Base-by-base conservation (phyloP, 768 basidiomycete genomes). In the Mycena crocata region DNA sequence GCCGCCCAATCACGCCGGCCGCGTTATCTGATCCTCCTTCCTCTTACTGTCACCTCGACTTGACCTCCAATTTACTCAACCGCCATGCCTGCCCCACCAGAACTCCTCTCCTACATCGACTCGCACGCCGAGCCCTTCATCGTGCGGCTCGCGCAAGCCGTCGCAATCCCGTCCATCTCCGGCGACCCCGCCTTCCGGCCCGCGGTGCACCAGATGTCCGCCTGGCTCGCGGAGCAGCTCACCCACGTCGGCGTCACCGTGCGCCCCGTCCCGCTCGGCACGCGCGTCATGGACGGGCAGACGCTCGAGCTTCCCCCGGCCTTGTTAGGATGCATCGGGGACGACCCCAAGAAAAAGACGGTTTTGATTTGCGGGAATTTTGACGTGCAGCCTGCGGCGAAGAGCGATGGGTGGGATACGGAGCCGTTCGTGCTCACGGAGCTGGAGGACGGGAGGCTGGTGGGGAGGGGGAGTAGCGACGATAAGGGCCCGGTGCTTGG, bases 291-390 rank as follows among this genome's bases (percentile, higher is more conserved):
- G 78, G 84, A 85, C 60, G 95, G 91, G 7, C 82, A 94, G 75
- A 86, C 85, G 49, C 77, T 97, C 17, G 79, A 85, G 51, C 84
- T 98, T 5, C 96, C 96, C 0, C 94, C 94, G 4, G 93, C 89
- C 6, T 88, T 98, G 75, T 84, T 98, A 40, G 96, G 93, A 0
- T 83, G 83, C 69, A 83, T 95, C 68, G 97, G 97, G 3, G 84
- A 89, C 35, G 94, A 98, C 78, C 89, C 89, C 17, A 87, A 82
- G 74, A 98, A 98, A 89, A 96, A 93, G 87, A 99, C 96, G 0
- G 89, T 98, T 34, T 85, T 97, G 32, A 81, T 98, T 34, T 98
- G 98, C 75, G 96, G 95, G 2, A 96, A 98, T 77, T 97, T 94
- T 74, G 96, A 98, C 75, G 96, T 98, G 10, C 96, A 98, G 73